phyloP scores from a whole-genome alignment of 2,329 filamentous ascomycete species.

The Aspergillus felis region DNA sequence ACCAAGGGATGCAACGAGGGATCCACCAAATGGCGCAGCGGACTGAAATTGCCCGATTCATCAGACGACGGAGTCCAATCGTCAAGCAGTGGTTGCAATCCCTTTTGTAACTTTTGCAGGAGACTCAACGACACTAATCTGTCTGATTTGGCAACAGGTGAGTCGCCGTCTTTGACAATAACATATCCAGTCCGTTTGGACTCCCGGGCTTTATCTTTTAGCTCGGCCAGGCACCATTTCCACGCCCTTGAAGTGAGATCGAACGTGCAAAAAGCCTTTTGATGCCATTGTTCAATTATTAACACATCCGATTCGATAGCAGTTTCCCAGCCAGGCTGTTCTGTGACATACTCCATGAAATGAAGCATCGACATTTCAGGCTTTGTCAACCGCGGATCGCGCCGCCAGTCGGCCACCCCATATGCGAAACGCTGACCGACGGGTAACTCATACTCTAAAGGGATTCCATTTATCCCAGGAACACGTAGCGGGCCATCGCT shows the following conservation, averaged over 20 bases:
- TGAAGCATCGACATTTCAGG: too few species aligned
- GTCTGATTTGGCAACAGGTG: neutral
- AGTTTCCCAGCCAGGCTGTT: neutral
- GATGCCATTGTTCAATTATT: neutral
- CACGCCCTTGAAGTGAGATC: neutral
- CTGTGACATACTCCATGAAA: neutral
- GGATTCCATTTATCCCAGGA: too few species aligned
- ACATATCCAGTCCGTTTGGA: neutral
- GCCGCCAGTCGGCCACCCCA: too few species aligned
- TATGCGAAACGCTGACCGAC: too few species aligned
- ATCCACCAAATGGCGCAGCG: neutral
- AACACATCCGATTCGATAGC: neutral
- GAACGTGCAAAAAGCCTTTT: neutral
- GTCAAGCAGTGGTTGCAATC: neutral
- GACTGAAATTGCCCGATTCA: neutral
- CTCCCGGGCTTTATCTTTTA: neutral
- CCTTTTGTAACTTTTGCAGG: too few species aligned
- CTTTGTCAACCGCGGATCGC: too few species aligned
- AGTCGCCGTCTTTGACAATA: neutral
- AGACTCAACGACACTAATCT: neutral
- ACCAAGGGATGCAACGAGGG: too few species aligned
- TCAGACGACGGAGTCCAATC: neutral
- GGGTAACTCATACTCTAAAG: too few species aligned
- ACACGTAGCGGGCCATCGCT: too few species aligned
- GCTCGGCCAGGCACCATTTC: neutral